Percentiles rank a stretch among this genome's conserved stretches.
phyloP scores from a whole-genome alignment of 345 rosid species.

The Linum lewisii region DNA sequence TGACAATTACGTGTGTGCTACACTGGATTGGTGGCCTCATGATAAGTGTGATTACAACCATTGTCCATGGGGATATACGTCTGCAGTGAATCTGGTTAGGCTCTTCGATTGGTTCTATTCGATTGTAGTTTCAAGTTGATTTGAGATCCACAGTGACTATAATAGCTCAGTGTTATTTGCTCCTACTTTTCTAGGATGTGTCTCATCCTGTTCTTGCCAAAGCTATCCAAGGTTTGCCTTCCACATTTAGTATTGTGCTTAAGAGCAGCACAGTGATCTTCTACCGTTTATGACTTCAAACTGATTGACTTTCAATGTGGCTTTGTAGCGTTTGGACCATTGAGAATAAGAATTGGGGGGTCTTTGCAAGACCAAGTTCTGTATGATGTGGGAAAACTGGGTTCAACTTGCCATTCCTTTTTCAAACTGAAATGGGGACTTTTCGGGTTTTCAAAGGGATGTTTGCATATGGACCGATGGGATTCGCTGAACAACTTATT shows the following conservation, averaged over 20 bases:
- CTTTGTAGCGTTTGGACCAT: constrained; percentile 49
- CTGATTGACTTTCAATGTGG: constrained; percentile 3
- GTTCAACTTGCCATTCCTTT: constrained; percentile 68
- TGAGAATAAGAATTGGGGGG: constrained; percentile 93
- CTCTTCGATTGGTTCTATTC: not conserved
- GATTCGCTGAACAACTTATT: constrained; percentile 66
- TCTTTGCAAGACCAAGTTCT: constrained; percentile 90
- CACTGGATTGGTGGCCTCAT: constrained; percentile 99
- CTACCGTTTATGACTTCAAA: not conserved
- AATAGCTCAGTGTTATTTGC: constrained; percentile 3
- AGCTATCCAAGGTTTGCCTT: constrained; percentile 64
- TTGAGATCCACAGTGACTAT: not conserved
- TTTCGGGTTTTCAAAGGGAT: constrained; percentile 90
- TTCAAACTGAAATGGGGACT: constrained; percentile 45
- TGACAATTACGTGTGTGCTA: constrained; percentile 79
- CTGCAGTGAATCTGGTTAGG: constrained; percentile 68
- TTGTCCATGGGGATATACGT: constrained; percentile 89
- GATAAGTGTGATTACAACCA: constrained; percentile 87
- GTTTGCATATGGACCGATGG: constrained; percentile 88
- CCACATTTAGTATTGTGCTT: not conserved
- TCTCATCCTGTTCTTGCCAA: constrained; percentile 64
- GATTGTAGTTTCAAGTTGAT: constrained; percentile 1
- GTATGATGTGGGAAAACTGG: constrained; percentile 54
- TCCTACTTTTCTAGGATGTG: constrained; percentile 50
- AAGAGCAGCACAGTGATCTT: not conserved